phyloP scores from a whole-genome alignment of 2,329 filamentous ascomycete genomes.

The Coleophoma eucalyptorum region DNA sequence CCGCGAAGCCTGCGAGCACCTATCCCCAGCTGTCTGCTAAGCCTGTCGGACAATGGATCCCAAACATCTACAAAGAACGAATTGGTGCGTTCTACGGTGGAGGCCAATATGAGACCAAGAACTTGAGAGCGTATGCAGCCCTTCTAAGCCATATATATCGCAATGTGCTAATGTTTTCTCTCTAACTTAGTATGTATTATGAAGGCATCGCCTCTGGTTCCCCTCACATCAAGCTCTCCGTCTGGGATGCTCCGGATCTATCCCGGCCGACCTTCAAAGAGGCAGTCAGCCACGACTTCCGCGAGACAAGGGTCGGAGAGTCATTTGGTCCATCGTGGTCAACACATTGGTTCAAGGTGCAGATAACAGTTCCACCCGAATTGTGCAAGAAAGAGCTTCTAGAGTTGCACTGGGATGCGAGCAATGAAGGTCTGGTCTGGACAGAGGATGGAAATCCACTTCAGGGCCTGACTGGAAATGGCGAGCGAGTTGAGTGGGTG shows the following conservation, averaged over 20 bases:
- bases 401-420: constrained; percentile 95
- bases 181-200: constrained; percentile 59
- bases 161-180: constrained; percentile 4
- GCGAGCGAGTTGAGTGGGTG: constrained; percentile 88
- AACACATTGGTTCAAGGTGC: constrained; percentile 93
- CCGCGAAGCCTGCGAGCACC: constrained; percentile 18
- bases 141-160: constrained; percentile 3
- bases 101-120: constrained; percentile 75
- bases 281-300: constrained; percentile 71
- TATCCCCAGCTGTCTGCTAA: constrained; percentile 27
- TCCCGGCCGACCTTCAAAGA: constrained; percentile 83
- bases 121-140: constrained; percentile 63
- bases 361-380: constrained; percentile 70
- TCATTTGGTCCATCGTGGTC: constrained; percentile 94
- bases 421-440: constrained; percentile 95
- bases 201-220: constrained; percentile 64
- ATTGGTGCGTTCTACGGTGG: constrained; percentile 75
- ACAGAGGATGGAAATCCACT: constrained; percentile 83
- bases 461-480: constrained; percentile 86
- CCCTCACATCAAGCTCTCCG: constrained; percentile 77
- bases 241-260: constrained; percentile 78
- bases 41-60: constrained; percentile 74
- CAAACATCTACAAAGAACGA: constrained; percentile 79
- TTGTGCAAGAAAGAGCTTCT: constrained; percentile 74
- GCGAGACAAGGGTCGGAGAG: constrained; percentile 68